Evolutionary conservation across 345 rosid species (phyloP).

Genomic region (Lagerstroemia speciosa): DNA sequence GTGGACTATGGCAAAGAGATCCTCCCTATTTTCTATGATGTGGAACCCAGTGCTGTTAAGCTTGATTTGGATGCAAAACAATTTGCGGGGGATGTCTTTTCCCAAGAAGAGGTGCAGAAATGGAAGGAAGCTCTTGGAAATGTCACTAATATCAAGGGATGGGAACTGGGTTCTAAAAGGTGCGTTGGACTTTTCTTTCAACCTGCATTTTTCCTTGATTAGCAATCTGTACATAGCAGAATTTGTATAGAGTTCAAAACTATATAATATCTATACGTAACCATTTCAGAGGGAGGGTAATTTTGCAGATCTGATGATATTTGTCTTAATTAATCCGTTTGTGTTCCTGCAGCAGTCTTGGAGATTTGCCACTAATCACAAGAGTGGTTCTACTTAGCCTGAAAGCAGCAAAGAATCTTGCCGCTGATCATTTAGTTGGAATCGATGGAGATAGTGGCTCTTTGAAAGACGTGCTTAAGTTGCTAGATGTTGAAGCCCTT

Average conservation of each 20-base stretch:
- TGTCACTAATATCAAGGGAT: constrained; percentile 3
- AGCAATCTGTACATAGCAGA: background rate
- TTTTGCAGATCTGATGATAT: too few relatives aligned
- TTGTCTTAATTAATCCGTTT: background rate
- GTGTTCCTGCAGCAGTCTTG: background rate
- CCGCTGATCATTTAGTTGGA: constrained; percentile 2
- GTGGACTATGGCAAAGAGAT: too few relatives aligned
- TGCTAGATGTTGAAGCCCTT: constrained; percentile 5
- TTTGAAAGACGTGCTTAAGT: constrained; percentile 3
- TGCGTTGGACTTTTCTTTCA: background rate
- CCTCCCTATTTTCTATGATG: too few relatives aligned
- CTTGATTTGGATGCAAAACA: too few relatives aligned
- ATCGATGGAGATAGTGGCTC: background rate
- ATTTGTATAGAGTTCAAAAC: too few relatives aligned
- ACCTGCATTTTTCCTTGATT: too few relatives aligned
- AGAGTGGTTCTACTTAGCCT: background rate
- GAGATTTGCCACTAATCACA: background rate
- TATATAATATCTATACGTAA: too few relatives aligned
- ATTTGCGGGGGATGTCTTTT: background rate
- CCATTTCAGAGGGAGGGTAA: too few relatives aligned
- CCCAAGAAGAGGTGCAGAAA: background rate
- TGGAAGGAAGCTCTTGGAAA: constrained; percentile 2
- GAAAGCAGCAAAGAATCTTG: background rate
- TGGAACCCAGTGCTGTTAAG: too few relatives aligned
- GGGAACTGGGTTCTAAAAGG: constrained; percentile 4